Conservation (phyloP, 768 basidiomycete species). For the Tulasnella sp. region DNA sequence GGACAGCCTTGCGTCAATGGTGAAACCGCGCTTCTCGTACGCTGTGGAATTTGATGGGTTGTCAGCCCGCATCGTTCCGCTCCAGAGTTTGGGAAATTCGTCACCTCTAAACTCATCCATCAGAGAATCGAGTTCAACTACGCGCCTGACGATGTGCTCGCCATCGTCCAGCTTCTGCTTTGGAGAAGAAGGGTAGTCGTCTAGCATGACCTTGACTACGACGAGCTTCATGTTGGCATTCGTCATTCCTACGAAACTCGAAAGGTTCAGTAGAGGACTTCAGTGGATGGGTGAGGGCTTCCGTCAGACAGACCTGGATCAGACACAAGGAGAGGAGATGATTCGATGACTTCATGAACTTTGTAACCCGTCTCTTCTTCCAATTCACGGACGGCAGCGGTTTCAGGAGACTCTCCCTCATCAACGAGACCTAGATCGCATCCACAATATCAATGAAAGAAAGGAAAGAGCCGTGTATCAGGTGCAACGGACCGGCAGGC, state of each 20-base stretch:
- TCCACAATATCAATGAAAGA: slow-evolving; percentile 8
- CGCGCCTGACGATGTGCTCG: slow-evolving; percentile 35
- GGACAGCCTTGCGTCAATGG: slow-evolving; percentile 34
- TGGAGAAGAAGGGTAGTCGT: slow-evolving; percentile 43
- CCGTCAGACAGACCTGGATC: slow-evolving; percentile 57
- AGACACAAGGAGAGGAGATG: slow-evolving; percentile 51
- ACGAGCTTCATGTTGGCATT: slow-evolving; percentile 89
- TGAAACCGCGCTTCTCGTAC: slow-evolving; percentile 33
- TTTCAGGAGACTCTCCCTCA: slow-evolving; percentile 70
- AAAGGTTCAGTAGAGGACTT: neutral
- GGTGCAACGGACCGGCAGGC: slow-evolving; percentile 42
- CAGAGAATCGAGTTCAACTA: slow-evolving; percentile 33
- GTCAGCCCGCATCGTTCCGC: neutral
- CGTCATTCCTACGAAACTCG: slow-evolving; percentile 70
- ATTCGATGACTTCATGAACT: slow-evolving; percentile 54
- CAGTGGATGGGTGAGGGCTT: neutral
- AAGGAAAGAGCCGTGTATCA: neutral
- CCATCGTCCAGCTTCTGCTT: slow-evolving; percentile 60
- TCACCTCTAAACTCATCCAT: slow-evolving; percentile 31
- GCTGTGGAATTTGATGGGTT: slow-evolving; percentile 23
- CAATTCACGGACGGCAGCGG: slow-evolving; percentile 79
- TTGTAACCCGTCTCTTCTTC: slow-evolving; percentile 89
- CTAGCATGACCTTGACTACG: slow-evolving; percentile 58
- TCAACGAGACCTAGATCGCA: slow-evolving; percentile 66
- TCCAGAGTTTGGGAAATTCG: neutral